These are phyloP conservation scores for Wickerhamomyces rabaulensis DNA, from an alignment of 805 yeast genomes.

Conservation along the genomic window DNA sequence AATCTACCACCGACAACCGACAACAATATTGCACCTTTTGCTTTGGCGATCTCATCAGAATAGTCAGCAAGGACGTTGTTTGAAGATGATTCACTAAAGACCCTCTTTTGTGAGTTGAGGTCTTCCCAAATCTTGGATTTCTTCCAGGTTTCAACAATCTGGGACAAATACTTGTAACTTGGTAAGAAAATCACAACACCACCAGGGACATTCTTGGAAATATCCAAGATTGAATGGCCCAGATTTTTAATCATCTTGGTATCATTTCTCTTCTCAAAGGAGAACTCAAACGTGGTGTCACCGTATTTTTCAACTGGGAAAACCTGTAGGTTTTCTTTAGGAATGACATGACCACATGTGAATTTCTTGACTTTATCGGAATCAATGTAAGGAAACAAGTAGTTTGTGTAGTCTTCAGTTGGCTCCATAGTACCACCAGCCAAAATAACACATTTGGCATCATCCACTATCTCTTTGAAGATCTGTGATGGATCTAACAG, in stretches of 20 bases:
- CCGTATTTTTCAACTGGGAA: slow-evolving; percentile 37
- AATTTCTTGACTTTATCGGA: slow-evolving; percentile 42
- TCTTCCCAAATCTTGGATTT: slow-evolving; percentile 24
- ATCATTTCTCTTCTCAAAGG: slow-evolving; percentile 57
- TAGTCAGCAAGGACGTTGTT: slow-evolving; percentile 47
- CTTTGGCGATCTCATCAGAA: slow-evolving; percentile 32
- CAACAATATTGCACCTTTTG: slow-evolving; percentile 60
- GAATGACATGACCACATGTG: slow-evolving; percentile 82
- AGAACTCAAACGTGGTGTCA: slow-evolving; percentile 48
- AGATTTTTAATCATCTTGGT: slow-evolving; percentile 39
- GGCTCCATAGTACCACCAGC: slow-evolving; percentile 99
- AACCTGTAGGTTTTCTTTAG: slow-evolving; percentile 59
- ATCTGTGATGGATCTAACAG: slow-evolving; percentile 73
- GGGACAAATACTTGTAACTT: slow-evolving; percentile 66
- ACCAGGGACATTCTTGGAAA: slow-evolving; percentile 47
- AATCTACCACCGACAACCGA: slow-evolving; percentile 91
- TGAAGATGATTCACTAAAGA: slow-evolving; percentile 56
- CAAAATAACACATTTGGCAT: slow-evolving; percentile 63
- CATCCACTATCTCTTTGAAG: slow-evolving; percentile 60
- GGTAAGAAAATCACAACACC: slow-evolving; percentile 85
- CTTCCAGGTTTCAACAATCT: slow-evolving; percentile 52
- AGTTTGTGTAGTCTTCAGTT: slow-evolving; percentile 59
- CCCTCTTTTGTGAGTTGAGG: slow-evolving; percentile 35
- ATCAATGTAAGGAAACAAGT: slow-evolving; percentile 56
- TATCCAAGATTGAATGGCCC: slow-evolving; percentile 42